Evolutionary conservation across 306 rosid genomes (phyloP), one percentile per base, ranked within the genome.

Genomic region (Lathyrus aphaca): DNA sequence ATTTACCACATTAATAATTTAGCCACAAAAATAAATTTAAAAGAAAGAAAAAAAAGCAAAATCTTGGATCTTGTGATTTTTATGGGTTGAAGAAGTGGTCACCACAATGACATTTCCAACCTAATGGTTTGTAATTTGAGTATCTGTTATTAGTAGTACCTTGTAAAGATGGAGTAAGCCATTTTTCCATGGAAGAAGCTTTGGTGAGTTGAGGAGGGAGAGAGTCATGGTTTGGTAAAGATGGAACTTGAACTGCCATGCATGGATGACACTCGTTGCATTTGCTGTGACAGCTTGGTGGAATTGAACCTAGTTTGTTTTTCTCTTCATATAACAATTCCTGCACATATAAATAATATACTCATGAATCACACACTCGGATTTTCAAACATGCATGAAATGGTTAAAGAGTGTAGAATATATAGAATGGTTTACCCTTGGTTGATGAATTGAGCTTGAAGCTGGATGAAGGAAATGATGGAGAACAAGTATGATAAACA

Each of bases 251-350:
- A 42, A 87, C 92, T 18, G 99, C 91, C 96, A 84, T 86, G 95
- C 99, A 95, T 46, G 99, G 99, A 61, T 87, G 96, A 74, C 99
- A 95, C 53, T 74, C 66, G 79, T 87, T 89, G 81, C 99, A 95
- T 71, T 89, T 91, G 88, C 88, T 95, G 74, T 95, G 96, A 82
- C 99, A 95, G 75, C 97, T 95, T 2, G 99, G 99, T 4, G 99
- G 99, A 11, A 74, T 82, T 10, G 99, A 95, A 29, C 99, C 99
- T 10, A 95, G n/a, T 81, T 96, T 84, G 68, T 76, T 80, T 78
- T 89, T 86, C 81, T 83, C 95, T 67, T 82, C 95, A 48, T 80
- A 78, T 21, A 86, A 39, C 17, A 79, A 23, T n/a, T 78, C 92
- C 99, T 94, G 74, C 68, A 80, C 13, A 77, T 30, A 1, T 49